Base-by-base conservation (phyloP, 208 protist species). In the Leptomonas pyrrhocoris region DNA sequence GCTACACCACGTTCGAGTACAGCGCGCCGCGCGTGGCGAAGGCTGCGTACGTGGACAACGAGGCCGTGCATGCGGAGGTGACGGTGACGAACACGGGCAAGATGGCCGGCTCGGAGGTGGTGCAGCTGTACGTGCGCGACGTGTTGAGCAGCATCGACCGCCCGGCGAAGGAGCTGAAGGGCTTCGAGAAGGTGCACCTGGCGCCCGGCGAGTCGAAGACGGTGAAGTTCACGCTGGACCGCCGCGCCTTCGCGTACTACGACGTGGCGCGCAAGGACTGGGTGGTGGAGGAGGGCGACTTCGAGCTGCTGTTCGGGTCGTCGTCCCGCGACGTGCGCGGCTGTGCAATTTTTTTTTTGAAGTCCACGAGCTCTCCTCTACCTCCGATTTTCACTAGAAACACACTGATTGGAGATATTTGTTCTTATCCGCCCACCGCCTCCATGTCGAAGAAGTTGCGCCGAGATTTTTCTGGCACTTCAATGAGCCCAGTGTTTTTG, bases 191-290 rank as follows among this genome's bases (percentile, higher is more conserved):
- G 60, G 60, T 66, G 60, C 60, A 66, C 60, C 45, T 66, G 28
- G 60, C 45, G 45, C 60, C 60, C 9, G 60, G 60, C 60, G 60
- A 66, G 60, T 66, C 60, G 60, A 51, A 55, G 46, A 66, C 60
- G 60, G 48, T 66, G 27, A 51, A 55, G 46, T 68, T 68, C 61
- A 57, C 45, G 61, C 61, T 68, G 61, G 61, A 68, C 61, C 48
- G 61, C 61, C 61, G 61, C 61, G 61, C 61, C 61, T 68, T 68
- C 61, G 61, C 61, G 49, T 68, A 68, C 61, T 68, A 68, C 49
- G 61, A 68, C 61, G 61, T 68, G 61, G 61, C 45, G 61, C 61
- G 61, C 61, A 68, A 68, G 61, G 61, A 57, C 48, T 68, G 61
- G 61, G 61, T 68, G 61, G 61, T 68, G 49, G 61, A 68, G 61